phyloP scores from a whole-genome alignment of 1,284 basidiomycete genomes.

The Leccinum solheimii region DNA sequence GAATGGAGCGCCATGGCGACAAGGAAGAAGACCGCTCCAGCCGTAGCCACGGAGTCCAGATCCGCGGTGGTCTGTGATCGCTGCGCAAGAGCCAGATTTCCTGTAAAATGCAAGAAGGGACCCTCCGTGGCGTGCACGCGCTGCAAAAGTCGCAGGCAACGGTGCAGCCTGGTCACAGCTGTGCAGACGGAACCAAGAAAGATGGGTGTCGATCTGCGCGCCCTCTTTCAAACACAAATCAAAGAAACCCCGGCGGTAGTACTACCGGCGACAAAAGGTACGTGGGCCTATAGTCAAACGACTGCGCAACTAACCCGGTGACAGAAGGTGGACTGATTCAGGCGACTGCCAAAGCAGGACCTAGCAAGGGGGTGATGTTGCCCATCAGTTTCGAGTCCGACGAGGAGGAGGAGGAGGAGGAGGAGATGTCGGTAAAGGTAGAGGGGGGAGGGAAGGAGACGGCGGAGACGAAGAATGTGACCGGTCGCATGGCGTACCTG shows the following conservation, averaged over 20 bases:
- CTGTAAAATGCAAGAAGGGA: not conserved
- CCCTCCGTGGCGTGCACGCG: not conserved
- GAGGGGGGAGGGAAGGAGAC: not conserved
- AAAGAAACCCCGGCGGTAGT: not conserved
- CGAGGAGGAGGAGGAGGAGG: not conserved
- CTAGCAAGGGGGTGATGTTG: not conserved
- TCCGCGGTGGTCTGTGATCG: not conserved
- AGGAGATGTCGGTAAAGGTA: not conserved
- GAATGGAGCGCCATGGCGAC: not conserved
- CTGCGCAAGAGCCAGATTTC: not conserved
- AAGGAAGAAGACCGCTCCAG: not conserved
- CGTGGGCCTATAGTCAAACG: not conserved
- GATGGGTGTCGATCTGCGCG: not conserved
- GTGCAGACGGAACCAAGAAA: not conserved
- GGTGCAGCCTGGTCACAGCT: not conserved
- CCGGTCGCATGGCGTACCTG: not conserved
- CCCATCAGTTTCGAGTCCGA: not conserved
- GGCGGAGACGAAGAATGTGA: not conserved
- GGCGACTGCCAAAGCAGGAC: not conserved
- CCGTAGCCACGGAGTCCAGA: not conserved
- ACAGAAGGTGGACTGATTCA: not conserved
- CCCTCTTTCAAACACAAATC: not conserved
- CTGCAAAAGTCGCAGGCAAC: not conserved
- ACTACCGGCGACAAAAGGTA: not conserved
- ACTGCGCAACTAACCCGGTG: not conserved